Base-by-base conservation (phyloP, 345 rosid species). In the Rhodamnia rubescens region DNA sequence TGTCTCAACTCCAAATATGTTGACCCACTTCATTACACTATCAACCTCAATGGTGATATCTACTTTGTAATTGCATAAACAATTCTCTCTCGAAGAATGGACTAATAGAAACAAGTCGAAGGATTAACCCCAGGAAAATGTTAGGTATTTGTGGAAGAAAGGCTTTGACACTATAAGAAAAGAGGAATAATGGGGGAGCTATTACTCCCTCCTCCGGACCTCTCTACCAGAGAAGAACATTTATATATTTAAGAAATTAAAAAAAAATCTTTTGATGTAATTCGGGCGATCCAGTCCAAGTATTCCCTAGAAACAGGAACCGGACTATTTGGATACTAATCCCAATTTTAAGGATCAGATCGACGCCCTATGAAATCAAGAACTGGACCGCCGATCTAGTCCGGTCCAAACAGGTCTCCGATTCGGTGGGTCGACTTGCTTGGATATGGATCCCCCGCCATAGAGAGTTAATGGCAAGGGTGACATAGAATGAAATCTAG, bases 141-240 rank as follows among this genome's bases (percentile, higher is more conserved):
- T 69, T 69, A 18, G 26, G 47, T 11, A 42, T 10, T 11, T 20
- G 81, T 91, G 95, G 95, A 84, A 91, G 89, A 85, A 91, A 90
- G 57, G 82, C 91, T 9, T 16, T 89, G 87, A 91, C 75, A 27
- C 56, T 91, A 84, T 92, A 91, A 86, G 94, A 89, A 54, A 87
- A 8, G 42, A 29, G 83, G n/a, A 87, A 88, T 87, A 86, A 91
- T 6, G 94, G 95, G 36, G 96, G 54, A 92, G 95, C 58, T 93
- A 93, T 88, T 93, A 93, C 54, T 1, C 84, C 50, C 91, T 93
- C 22, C 16, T 94, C 89, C 94, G 92, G 83, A 93, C 96, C 5
- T 88, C 93, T 1, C 74, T 94, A 27, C 94, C 94, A 1, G 90
- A 86, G 89, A 69, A 93, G 85, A 82, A 88, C 10, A 14, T 50